phyloP scores from a whole-genome alignment of 495 filamentous ascomycete genomes.

The Podospora appendiculata region DNA sequence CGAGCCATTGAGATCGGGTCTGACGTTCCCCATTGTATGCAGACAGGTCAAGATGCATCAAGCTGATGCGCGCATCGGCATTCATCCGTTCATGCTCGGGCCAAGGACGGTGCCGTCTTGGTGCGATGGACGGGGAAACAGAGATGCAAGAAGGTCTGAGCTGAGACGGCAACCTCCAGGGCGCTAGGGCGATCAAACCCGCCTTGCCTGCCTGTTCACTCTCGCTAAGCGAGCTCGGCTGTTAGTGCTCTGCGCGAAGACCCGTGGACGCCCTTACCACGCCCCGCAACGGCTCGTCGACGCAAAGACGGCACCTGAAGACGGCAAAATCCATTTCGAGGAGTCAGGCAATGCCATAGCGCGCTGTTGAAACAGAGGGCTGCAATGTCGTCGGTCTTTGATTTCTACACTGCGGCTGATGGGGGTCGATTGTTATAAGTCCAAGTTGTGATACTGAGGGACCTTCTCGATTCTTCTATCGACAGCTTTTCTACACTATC shows the following conservation, averaged over 20 bases:
- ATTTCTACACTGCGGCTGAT: too few species aligned
- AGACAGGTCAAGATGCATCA: conserved; percentile 4
- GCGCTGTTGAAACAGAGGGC: conserved; percentile 4
- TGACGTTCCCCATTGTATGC: neutral
- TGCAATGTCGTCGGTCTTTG: neutral
- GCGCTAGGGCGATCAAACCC: conserved; percentile 18
- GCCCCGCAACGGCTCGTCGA: neutral
- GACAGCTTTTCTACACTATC: too few species aligned
- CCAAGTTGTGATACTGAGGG: too few species aligned
- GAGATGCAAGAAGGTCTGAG: conserved; percentile 5
- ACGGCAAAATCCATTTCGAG: neutral
- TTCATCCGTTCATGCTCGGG: conserved; percentile 18
- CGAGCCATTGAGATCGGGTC: neutral
- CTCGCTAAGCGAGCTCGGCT: neutral
- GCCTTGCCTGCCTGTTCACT: conserved; percentile 4
- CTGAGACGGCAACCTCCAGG: conserved; percentile 10
- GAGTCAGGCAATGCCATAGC: neutral
- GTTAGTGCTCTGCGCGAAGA: neutral
- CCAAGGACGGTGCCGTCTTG: conserved; percentile 7
- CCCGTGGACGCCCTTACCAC: too few species aligned
- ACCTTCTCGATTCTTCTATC: too few species aligned
- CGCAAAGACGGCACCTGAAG: neutral
- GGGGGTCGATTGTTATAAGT: too few species aligned
- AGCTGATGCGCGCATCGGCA: neutral
- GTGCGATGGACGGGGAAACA: conserved; percentile 1